Conservation (phyloP, 441 rosid genomes). For the Erodium trifolium region DNA sequence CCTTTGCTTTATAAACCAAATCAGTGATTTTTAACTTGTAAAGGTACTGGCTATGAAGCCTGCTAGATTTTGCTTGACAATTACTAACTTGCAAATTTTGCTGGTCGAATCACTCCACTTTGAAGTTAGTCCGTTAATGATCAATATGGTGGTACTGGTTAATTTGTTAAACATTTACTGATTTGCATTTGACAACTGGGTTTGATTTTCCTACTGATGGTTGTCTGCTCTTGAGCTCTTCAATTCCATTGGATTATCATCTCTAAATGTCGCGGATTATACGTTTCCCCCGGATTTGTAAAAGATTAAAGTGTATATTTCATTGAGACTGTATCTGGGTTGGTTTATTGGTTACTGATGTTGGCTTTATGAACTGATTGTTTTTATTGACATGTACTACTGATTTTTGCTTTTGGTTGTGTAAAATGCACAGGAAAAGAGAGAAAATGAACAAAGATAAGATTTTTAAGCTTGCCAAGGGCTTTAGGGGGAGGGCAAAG, state of each 20-base stretch:
- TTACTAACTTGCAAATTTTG: too few relatives aligned
- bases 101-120: too few relatives aligned
- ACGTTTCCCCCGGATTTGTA: background rate
- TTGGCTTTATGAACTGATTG: background rate
- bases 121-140: background rate
- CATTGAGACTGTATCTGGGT: background rate
- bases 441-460: conserved; percentile 67
- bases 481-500: conserved; percentile 92
- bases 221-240: background rate
- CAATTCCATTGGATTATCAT: background rate
- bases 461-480: conserved; percentile 75
- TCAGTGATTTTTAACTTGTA: background rate
- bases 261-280: background rate
- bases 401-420: background rate
- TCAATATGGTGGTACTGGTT: background rate
- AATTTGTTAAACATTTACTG: background rate
- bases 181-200: background rate
- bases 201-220: background rate
- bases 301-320: background rate
- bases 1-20: background rate
- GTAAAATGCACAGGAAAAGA: background rate
- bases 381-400: background rate
- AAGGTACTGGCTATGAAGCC: too few relatives aligned
- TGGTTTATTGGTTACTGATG: background rate
- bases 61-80: too few relatives aligned